phyloP scores from a whole-genome alignment of 768 basidiomycete species.

The Dioszegia hungarica region DNA sequence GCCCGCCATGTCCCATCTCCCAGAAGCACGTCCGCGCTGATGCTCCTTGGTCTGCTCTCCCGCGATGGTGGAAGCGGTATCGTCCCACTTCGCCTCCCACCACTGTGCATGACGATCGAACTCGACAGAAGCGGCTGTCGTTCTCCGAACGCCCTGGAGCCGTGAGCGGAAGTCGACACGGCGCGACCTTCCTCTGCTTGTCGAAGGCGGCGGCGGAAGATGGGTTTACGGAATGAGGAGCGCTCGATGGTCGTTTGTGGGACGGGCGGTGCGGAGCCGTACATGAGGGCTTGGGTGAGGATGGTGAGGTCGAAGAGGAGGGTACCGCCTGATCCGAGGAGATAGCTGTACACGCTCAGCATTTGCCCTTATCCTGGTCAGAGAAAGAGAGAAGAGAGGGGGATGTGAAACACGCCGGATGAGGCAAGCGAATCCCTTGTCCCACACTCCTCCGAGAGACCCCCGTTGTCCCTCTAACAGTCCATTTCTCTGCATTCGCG shows the following conservation, averaged over 20 bases:
- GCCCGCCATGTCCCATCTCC: background rate
- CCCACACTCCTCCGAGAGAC: too few species aligned
- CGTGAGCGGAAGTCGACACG: background rate
- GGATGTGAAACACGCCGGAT: too few species aligned
- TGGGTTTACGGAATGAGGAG: conserved; percentile 3
- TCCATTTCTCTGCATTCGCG: too few species aligned
- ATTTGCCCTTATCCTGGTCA: too few species aligned
- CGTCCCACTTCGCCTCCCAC: background rate
- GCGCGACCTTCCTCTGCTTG: conserved; percentile 24
- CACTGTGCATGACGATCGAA: background rate
- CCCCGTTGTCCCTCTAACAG: too few species aligned
- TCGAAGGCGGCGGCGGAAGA: conserved; percentile 9
- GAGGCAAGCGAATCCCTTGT: too few species aligned
- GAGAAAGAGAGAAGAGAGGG: conserved; percentile 20
- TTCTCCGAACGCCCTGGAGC: background rate
- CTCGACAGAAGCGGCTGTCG: conserved; percentile 14
- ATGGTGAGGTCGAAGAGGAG: conserved; percentile 90
- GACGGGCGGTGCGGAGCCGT: conserved; percentile 51
- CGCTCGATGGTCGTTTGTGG: conserved; percentile 8
- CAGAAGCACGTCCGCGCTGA: conserved; percentile 12
- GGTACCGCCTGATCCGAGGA: conserved; percentile 88
- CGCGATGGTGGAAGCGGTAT: too few species aligned
- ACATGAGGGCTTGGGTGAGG: conserved; percentile 75
- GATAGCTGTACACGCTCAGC: conserved; percentile 53
- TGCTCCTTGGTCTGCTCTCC: conserved; percentile 7